phyloP scores from a whole-genome alignment of 202 grass and related monocot species.

The Carex arenaria region DNA sequence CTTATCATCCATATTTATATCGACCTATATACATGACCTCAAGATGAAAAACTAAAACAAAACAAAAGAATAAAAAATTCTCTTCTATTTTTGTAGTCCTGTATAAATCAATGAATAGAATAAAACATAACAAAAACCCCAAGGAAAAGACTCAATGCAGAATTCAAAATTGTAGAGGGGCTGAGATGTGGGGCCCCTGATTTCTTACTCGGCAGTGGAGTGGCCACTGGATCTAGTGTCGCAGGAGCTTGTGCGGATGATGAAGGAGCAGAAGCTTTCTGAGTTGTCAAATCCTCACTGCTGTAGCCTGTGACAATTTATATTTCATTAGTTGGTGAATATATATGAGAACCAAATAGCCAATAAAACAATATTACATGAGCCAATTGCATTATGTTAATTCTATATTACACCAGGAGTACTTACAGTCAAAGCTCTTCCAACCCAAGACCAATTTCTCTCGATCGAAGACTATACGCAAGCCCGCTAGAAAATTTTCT shows the following conservation, averaged over 20 bases:
- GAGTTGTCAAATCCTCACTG: background rate
- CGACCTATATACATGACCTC: constrained; percentile 11
- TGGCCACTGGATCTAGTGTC: background rate
- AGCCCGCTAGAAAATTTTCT: constrained; percentile 72
- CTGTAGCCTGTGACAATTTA: constrained; percentile 1
- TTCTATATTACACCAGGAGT: background rate
- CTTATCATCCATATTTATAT: background rate
- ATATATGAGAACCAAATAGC: background rate
- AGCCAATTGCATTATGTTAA: background rate
- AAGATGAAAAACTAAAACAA: background rate
- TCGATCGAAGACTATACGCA: constrained; percentile 56
- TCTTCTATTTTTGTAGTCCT: background rate
- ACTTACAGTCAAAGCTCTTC: constrained; percentile 61
- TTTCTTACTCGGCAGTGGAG: background rate
- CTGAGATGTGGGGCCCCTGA: constrained; percentile 10
- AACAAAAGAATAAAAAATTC: background rate
- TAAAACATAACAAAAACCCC: background rate
- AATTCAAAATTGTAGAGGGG: constrained; percentile 4
- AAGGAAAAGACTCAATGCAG: background rate
- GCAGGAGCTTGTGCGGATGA: background rate
- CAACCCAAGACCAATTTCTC: constrained; percentile 48
- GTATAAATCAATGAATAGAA: constrained; percentile 15
- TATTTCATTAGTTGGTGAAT: background rate
- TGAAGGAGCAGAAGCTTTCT: background rate
- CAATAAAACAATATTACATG: background rate